Conservation (phyloP, 257 asterid species). For the Rauvolfia tetraphylla region DNA sequence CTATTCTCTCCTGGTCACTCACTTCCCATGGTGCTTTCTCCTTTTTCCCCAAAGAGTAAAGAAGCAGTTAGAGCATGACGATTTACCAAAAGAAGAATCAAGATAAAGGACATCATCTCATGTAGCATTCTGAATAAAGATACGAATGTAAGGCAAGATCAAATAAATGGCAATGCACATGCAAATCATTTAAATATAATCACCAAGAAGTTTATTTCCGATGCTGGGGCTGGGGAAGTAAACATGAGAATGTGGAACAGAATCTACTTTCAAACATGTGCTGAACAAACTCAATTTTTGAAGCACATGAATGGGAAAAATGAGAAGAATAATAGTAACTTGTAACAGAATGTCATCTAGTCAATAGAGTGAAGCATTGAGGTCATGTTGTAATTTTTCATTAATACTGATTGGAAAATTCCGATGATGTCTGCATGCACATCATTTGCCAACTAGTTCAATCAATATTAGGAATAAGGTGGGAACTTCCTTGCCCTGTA, state of each 20-base stretch:
- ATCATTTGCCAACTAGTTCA: neutral
- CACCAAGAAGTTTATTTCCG: neutral
- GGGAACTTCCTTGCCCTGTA: neutral
- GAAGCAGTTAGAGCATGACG: neutral
- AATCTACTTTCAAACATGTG: neutral
- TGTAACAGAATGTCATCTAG: neutral
- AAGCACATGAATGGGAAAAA: neutral
- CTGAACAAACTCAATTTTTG: neutral
- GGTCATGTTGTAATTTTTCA: neutral
- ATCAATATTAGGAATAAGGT: neutral
- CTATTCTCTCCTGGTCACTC: constrained; percentile 53
- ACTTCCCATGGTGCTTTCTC: constrained; percentile 67
- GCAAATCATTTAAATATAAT: neutral
- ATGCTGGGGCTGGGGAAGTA: neutral
- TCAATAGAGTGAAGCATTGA: neutral
- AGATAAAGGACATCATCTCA: neutral
- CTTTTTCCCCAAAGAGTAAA: constrained; percentile 26
- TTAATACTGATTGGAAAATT: neutral
- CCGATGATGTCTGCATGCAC: neutral
- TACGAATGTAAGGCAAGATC: neutral
- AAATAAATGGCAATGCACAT: neutral
- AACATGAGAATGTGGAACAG: neutral
- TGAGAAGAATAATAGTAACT: neutral
- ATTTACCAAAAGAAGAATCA: neutral
- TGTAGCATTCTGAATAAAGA: neutral